phyloP scores from a whole-genome alignment of 805 yeast genomes.

The Candida pini region DNA sequence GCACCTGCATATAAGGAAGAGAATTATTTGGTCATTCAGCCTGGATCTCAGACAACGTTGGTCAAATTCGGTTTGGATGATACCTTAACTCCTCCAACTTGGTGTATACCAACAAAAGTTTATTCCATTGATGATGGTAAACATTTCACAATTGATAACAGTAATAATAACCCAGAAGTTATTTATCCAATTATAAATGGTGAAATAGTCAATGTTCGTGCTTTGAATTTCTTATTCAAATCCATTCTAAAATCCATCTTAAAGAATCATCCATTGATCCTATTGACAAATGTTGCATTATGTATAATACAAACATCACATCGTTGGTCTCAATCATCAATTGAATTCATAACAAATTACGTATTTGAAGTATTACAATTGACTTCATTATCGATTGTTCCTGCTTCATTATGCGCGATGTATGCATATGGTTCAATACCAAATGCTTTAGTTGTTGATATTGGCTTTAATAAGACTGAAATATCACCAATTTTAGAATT shows the following conservation, averaged over 20 bases:
- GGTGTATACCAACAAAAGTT: slow-evolving; percentile 73
- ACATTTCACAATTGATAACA: slow-evolving; percentile 33
- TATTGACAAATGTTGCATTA: slow-evolving; percentile 51
- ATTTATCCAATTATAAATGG: slow-evolving; percentile 65
- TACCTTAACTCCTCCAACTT: slow-evolving; percentile 67
- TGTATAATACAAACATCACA: slow-evolving; percentile 56
- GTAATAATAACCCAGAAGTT: slow-evolving; percentile 34
- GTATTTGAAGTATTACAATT: slow-evolving; percentile 69
- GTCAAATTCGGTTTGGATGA: slow-evolving; percentile 80
- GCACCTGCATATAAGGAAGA: slow-evolving; percentile 32
- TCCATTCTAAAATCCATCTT: slow-evolving; percentile 45
- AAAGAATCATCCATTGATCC: slow-evolving; percentile 25
- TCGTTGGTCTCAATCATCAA: slow-evolving; percentile 61
- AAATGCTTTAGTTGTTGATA: slow-evolving; percentile 70
- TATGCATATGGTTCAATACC: slow-evolving; percentile 66
- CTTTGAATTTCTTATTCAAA: slow-evolving; percentile 58
- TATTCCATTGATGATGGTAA: slow-evolving; percentile 21
- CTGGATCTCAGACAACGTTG: slow-evolving; percentile 71
- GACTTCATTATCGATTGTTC: slow-evolving; percentile 66
- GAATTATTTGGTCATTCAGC: slow-evolving; percentile 51
- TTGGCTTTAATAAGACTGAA: slow-evolving; percentile 73
- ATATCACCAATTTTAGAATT: slow-evolving; percentile 76
- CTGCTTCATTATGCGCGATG: slow-evolving; percentile 61
- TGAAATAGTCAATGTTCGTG: slow-evolving; percentile 59
- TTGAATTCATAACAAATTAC: slow-evolving; percentile 69